Evolutionary conservation across 2,329 filamentous ascomycete genomes (phyloP), one percentile per base, ranked within the genome.

Genomic region (Paecilomyces dactylethromorphus): DNA sequence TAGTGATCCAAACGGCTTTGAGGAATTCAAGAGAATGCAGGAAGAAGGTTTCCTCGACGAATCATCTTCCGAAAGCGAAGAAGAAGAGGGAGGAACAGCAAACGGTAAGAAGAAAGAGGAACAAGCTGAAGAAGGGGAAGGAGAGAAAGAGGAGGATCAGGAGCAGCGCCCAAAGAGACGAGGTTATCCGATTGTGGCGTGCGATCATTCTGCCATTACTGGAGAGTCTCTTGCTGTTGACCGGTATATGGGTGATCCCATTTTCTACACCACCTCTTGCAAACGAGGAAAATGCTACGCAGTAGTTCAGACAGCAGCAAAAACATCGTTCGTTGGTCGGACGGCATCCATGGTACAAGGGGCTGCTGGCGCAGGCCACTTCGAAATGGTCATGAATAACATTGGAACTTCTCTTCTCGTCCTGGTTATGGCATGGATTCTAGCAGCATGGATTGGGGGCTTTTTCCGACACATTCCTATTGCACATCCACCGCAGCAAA

Each of bases 381-480:
- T 90, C 80, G 90, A 91, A 79, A 85, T 88, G 59, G 89, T 91
- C 78, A 91, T 91, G 88, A 87, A 91, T 79, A 88, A 84, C 65
- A 91, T 91, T 68, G 88, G 88, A 72, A 89, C 87, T 26, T 81
- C 85, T 58, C 81, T 92, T 56, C 79, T 92, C 66, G 84, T 91
- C 63, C 80, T 91, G 55, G 88, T 91, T 74, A 87, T 91, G 76
- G 87, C 88, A 72, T 91, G 84, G 82, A 89, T 91, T 68, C 79
- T 92, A 63, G 78, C 83, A 49, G 82, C 87, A 58, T 91, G 88
- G 88, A 89, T 91, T 67, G 88, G 88, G 69, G 88, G 87, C 66
- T 91, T 92, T 82, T 91, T 86, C 82, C 87, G 85, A 66, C 79
- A 88, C 75, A 75, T 90, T 60, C 79, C 80, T 55, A 85, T 91